A percentile compares a stretch with the other conserved stretches of the same genome.
These are phyloP conservation scores for Diophrys appendiculata DNA, from an alignment of 73 alveolate species.

Conservation along the genomic window DNA sequence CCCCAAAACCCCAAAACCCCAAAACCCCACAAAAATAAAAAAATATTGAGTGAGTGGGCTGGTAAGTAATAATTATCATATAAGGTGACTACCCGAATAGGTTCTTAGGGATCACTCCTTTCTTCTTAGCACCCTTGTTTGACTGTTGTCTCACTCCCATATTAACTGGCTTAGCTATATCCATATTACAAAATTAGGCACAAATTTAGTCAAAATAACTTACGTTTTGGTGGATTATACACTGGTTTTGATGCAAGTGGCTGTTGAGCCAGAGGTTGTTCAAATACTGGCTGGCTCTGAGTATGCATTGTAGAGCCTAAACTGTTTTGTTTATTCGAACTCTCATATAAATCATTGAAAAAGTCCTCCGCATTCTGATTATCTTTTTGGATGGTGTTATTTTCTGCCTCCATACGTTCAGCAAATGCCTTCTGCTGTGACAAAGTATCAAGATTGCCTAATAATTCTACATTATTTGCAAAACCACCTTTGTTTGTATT, in stretches of 20 bases:
- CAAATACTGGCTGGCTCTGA: not conserved
- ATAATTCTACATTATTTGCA: too few relatives aligned
- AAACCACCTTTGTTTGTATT: too few relatives aligned
- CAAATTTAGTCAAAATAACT: not conserved
- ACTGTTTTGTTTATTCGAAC: not conserved
- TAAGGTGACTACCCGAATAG: constrained; percentile 21
- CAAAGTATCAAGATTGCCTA: too few relatives aligned
- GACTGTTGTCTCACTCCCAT: not conserved
- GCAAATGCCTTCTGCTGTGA: too few relatives aligned
- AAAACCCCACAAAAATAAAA: not conserved
- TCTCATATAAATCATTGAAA: not conserved
- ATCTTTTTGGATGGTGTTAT: too few relatives aligned
- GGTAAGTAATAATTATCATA: not conserved
- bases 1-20: constrained; percentile 18
- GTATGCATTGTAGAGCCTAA: not conserved
- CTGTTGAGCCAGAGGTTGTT: not conserved
- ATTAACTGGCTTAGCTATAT: not conserved
- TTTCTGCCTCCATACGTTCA: too few relatives aligned
- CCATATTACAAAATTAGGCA: too few relatives aligned
- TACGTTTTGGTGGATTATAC: not conserved
- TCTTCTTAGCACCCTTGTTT: constrained; percentile 1
- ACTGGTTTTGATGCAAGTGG: not conserved
- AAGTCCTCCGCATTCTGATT: constrained; percentile 14
- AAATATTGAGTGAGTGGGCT: not conserved
- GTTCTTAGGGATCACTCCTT: constrained; percentile 13